phyloP scores from a whole-genome alignment of 2,329 filamentous ascomycete genomes.

The Scortechinia acanthostroma region DNA sequence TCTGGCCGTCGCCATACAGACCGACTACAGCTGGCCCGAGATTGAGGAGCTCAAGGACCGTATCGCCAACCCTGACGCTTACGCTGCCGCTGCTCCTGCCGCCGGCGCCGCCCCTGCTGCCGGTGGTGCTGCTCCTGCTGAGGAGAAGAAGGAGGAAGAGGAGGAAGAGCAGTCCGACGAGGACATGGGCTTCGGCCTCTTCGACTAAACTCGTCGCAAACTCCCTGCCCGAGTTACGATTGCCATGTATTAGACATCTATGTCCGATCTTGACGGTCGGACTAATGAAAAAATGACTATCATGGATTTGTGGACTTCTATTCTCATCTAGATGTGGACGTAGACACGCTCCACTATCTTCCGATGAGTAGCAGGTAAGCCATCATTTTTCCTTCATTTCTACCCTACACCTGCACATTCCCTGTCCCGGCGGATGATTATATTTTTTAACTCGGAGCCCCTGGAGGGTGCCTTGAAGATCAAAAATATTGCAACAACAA shows the following conservation, averaged over 20 bases:
- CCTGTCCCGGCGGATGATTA: not conserved
- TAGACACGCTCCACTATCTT: not conserved
- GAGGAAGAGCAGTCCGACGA: constrained; percentile 34
- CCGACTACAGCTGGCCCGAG: constrained; percentile 87
- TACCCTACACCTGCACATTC: not conserved
- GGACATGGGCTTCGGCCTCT: constrained; percentile 28
- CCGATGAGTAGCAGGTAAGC: not conserved
- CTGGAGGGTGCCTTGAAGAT: not conserved
- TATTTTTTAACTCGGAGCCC: not conserved
- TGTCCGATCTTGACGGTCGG: constrained; percentile 1
- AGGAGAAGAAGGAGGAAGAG: constrained; percentile 49
- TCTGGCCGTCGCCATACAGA: constrained; percentile 80
- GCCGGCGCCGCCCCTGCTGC: constrained; percentile 68
- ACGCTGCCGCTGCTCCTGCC: constrained; percentile 74
- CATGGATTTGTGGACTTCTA: not conserved
- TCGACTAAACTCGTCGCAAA: not conserved
- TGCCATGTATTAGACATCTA: constrained; percentile 2
- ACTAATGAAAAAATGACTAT: not conserved
- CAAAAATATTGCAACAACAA: constrained; percentile 3
- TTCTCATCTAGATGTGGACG: constrained; percentile 1
- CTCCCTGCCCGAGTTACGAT: not conserved
- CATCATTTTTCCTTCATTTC: not conserved
- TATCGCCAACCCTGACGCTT: constrained; percentile 96
- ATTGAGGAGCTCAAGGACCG: constrained; percentile 98
- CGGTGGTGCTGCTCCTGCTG: constrained; percentile 47